Conservation (phyloP, 352 stramenopile species). For the Plasmopara halstedii region DNA sequence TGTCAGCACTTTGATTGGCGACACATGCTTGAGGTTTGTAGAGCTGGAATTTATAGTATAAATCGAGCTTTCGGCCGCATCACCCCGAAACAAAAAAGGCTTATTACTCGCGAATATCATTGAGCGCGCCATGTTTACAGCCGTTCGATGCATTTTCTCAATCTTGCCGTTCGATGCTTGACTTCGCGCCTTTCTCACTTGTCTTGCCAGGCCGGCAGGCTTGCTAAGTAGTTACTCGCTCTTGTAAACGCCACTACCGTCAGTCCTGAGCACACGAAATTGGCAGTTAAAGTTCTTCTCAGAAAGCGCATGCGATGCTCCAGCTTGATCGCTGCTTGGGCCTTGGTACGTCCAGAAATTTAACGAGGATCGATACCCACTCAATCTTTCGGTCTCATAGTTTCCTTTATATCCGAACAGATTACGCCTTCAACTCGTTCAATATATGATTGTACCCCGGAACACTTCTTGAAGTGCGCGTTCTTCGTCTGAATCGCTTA, state of each 20-base stretch:
- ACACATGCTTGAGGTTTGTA: constrained; percentile 9
- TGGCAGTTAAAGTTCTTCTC: constrained; percentile 7
- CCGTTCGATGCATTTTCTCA: constrained; percentile 26
- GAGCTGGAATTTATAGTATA: constrained; percentile 25
- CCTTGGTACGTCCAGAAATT: constrained; percentile 13
- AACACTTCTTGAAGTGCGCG: background rate
- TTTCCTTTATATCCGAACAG: background rate
- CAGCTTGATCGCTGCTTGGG: constrained; percentile 4
- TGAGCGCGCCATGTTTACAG: constrained; percentile 26
- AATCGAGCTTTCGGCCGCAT: constrained; percentile 15
- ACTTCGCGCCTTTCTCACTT: constrained; percentile 14
- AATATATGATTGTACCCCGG: background rate
- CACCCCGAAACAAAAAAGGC: constrained; percentile 15
- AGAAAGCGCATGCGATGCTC: constrained; percentile 1
- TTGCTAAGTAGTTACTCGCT: constrained; percentile 23
- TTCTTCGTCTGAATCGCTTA: background rate
- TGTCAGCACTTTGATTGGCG: constrained; percentile 6
- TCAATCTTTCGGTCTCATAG: background rate
- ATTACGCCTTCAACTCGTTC: background rate
- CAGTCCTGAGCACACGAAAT: constrained; percentile 3
- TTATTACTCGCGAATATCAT: constrained; percentile 20
- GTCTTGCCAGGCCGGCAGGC: constrained; percentile 10
- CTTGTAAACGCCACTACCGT: constrained; percentile 17
- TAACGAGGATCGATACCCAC: constrained; percentile 7
- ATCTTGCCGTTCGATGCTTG: constrained; percentile 22